Evolutionary conservation across 2,329 filamentous ascomycete genomes (phyloP).

Genomic region (Colletotrichum limetticola): DNA sequence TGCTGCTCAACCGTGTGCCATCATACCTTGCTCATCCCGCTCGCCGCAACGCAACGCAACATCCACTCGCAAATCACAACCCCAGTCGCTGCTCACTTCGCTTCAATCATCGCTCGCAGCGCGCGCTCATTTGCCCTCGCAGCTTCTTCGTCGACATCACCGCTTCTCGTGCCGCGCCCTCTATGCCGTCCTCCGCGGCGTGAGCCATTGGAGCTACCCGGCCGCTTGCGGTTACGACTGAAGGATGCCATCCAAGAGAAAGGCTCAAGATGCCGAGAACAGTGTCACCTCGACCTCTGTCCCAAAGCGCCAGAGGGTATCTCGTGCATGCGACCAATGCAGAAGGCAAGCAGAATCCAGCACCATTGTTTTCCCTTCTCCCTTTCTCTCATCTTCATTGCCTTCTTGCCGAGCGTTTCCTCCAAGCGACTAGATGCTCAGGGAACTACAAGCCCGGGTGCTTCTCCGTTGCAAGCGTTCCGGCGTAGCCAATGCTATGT

Average conservation of each 20-base stretch:
- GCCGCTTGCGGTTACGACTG: slow-evolving; percentile 27
- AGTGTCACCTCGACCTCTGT: slow-evolving; percentile 39
- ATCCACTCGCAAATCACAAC: slow-evolving; percentile 4
- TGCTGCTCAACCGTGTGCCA: not conserved
- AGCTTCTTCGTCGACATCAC: slow-evolving; percentile 4
- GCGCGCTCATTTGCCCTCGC: not conserved
- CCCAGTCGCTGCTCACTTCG: not conserved
- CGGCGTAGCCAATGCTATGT: not conserved
- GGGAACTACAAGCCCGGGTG: not conserved
- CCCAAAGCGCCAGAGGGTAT: slow-evolving; percentile 72
- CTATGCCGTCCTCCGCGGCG: slow-evolving; percentile 27
- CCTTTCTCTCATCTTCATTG: not conserved
- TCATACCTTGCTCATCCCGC: slow-evolving; percentile 1
- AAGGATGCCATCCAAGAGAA: slow-evolving; percentile 54
- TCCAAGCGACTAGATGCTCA: not conserved
- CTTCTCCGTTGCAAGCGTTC: not conserved
- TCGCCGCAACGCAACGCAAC: not conserved
- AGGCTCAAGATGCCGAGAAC: slow-evolving; percentile 41
- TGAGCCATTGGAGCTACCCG: slow-evolving; percentile 30
- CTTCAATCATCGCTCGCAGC: slow-evolving; percentile 16
- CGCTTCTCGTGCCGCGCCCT: slow-evolving; percentile 6
- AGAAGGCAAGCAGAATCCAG: slow-evolving; percentile 47
- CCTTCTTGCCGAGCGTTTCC: not conserved
- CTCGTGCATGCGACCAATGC: slow-evolving; percentile 76
- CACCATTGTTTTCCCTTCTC: not conserved